Evolutionary conservation across 2,329 filamentous ascomycete genomes (phyloP).

Genomic region (Ophiostoma pallidulum): DNA sequence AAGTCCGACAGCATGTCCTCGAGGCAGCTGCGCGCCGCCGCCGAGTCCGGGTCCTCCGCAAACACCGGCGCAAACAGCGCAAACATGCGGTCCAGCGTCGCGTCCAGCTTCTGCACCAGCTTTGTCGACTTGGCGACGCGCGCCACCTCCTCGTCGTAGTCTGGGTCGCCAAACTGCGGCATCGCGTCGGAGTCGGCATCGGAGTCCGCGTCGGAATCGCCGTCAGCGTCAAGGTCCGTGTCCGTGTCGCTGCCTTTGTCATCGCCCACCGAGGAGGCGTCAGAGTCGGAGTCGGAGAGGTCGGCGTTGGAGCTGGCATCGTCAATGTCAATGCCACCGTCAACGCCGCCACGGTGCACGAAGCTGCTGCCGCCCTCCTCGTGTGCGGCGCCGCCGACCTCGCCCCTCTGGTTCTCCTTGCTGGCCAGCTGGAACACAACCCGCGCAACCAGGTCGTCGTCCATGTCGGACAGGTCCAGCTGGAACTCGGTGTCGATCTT

Average conservation of each 20-base stretch:
- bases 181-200: conserved; percentile 52
- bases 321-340: conserved; percentile 42
- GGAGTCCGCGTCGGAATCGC: conserved; percentile 27
- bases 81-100: conserved; percentile 81
- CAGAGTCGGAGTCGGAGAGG: no score
- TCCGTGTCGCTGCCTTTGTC: not conserved
- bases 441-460: conserved; percentile 74
- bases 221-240: conserved; percentile 8
- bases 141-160: conserved; percentile 52
- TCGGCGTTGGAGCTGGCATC: conserved; percentile 21
- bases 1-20: conserved; percentile 79
- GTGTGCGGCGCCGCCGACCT: not conserved
- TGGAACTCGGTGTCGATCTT: conserved; percentile 96
- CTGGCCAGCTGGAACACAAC: conserved; percentile 47
- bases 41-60: conserved; percentile 54
- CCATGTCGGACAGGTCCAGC: conserved; percentile 82
- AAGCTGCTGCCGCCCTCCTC: conserved; percentile 17
- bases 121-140: conserved; percentile 64
- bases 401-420: not conserved
- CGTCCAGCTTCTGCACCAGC: conserved; percentile 85
- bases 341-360: conserved; percentile 29
- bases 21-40: conserved; percentile 62
- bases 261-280: no score
- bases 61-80: conserved; percentile 70
- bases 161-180: conserved; percentile 60